Base-by-base conservation (phyloP, 345 rosid species). In the Pugionium cornutum region DNA sequence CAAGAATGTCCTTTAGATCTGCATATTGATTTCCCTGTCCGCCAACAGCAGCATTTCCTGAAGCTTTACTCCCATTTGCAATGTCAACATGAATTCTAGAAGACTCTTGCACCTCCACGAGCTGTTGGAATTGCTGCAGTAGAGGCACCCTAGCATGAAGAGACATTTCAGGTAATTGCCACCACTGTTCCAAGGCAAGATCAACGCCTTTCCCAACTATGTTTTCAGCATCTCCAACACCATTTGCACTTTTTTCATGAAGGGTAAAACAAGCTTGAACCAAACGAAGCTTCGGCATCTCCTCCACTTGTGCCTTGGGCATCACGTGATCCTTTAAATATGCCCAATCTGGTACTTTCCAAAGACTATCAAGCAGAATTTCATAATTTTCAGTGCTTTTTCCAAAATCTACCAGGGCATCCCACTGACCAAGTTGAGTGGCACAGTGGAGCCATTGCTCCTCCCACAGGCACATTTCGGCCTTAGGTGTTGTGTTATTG, bases 401-500 rank as follows among this genome's bases (percentile, higher is more conserved):
- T 61, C 99, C 97, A 78, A 88, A 94, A 25, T 94, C 97, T 27
- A 84, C 95, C 66, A 94, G 70, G 7, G 96, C 95, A 77, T 88
- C 96, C 99, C 99, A 94, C 77, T 94, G 97, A 75, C 96, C 82
- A 58, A 94, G 95, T 70, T 94, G 99, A 69, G 68, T 81, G 46
- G 88, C 96, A 79, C 99, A 94, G 75, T 82, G 79, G 55, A 90
- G 80, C 99, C 99, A 94, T 60, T 94, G 97, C 80, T 94, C 99
- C 86, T 94, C 99, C 99, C 99, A 94, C 40, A 94, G 85, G 69
- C 99, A 90, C 99, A 94, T 90, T 81, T 94, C 99, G 62, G 97
- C 96, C 82, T 94, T 94, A 1, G 99, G 99, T 31, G 90, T 90
- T 0, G 89, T 79, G 72, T 90, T 94, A 78, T 85, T 90, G 68